Percentiles rank a stretch among this genome's conserved stretches.
Conservation (phyloP, 371 early-diverging fungal species). For the Smittium mucronatum region DNA sequence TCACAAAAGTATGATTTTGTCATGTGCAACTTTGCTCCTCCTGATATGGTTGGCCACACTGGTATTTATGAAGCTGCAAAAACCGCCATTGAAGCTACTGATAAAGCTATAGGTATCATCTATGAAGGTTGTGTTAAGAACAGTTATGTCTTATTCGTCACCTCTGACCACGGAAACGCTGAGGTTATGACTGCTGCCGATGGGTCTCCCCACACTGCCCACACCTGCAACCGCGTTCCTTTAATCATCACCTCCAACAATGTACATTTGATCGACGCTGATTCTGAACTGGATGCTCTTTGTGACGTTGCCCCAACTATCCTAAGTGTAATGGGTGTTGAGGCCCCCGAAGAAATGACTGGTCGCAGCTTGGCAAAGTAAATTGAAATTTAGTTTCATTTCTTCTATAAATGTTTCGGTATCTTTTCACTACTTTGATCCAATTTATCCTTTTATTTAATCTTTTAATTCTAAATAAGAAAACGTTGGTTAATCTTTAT, state of each 20-base stretch:
- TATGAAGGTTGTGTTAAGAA: constrained; percentile 80
- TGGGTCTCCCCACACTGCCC: constrained; percentile 88
- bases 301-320: constrained; percentile 99
- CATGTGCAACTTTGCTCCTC: constrained; percentile 99
- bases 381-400: no score
- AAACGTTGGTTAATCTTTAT: no score
- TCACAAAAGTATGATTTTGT: constrained; percentile 81
- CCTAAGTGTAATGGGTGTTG: constrained; percentile 82
- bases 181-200: constrained; percentile 95
- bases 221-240: constrained; percentile 88
- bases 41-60: constrained; percentile 99
- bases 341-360: constrained; percentile 92
- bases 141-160: constrained; percentile 88
- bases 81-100: constrained; percentile 88
- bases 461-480: no score
- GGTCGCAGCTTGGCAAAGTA: constrained; percentile 39
- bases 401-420: no score
- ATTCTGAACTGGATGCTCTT: constrained; percentile 53
- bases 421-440: no score
- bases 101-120: constrained; percentile 87
- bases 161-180: constrained; percentile 99
- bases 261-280: constrained; percentile 30
- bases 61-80: constrained; percentile 91
- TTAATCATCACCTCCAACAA: constrained; percentile 65
- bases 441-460: no score